A percentile compares a stretch with the other conserved stretches of the same genome.
These are phyloP conservation scores for Aspergillus caelatus DNA, from an alignment of 2,329 filamentous ascomycete genomes.

Conservation along the genomic window DNA sequence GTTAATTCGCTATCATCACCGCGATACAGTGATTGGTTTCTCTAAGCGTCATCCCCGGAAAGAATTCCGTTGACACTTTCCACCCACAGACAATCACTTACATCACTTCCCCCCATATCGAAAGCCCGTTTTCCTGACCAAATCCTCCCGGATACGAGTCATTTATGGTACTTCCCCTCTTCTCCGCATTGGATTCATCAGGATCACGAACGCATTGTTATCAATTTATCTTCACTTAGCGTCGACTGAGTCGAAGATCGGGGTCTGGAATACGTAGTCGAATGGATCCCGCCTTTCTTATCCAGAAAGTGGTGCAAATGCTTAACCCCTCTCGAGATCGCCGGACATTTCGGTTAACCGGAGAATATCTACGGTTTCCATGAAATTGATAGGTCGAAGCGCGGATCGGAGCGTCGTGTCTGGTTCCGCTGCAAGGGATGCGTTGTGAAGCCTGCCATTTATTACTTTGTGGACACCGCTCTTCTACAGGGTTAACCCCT, in stretches of 20 bases:
- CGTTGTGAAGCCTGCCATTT: not conserved
- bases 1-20: not conserved
- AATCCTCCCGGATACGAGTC: too few species aligned
- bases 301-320: not conserved
- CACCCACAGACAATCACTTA: not conserved
- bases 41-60: not conserved
- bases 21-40: not conserved
- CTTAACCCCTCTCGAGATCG: not conserved
- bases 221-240: not conserved
- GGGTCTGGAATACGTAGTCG: too few species aligned
- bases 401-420: not conserved
- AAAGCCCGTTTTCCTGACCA: too few species aligned
- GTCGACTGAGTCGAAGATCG: not conserved
- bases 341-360: not conserved
- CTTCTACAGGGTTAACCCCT: not conserved
- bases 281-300: not conserved
- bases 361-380: not conserved
- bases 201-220: not conserved
- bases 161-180: too few species aligned
- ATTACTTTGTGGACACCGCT: not conserved
- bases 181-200: too few species aligned
- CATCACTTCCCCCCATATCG: too few species aligned
- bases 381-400: not conserved
- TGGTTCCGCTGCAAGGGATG: slow-evolving; percentile 2
- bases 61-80: not conserved